These are phyloP conservation scores for Macrophomina pseudophaseolina DNA, from an alignment of 2,329 filamentous ascomycete species.

Conservation along the genomic window DNA sequence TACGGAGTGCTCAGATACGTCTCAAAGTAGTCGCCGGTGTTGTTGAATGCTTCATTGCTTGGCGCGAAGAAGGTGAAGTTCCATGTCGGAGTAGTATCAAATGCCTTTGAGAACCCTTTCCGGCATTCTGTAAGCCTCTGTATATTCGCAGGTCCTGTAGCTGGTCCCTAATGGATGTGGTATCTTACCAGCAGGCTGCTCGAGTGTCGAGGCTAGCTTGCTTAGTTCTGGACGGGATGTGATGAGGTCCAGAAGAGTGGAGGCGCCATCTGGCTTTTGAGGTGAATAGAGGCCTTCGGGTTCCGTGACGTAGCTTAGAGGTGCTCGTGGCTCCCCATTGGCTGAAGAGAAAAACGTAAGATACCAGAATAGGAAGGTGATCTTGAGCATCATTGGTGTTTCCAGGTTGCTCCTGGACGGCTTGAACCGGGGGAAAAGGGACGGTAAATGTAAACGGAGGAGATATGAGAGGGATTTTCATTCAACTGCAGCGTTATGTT, in stretches of 20 bases:
- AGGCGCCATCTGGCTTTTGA: not conserved
- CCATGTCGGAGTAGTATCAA: not conserved
- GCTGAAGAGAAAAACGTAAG: not conserved
- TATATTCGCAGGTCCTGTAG: too few relatives aligned
- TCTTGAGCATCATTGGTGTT: not conserved
- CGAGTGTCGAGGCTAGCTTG: not conserved
- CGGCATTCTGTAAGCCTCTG: too few relatives aligned
- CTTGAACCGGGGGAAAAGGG: too few relatives aligned
- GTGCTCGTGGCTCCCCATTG: not conserved
- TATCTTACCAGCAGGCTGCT: not conserved
- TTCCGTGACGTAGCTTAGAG: not conserved
- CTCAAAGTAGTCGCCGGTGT: not conserved
- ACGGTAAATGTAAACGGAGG: too few relatives aligned
- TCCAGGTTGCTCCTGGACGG: too few relatives aligned
- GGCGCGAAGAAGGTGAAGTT: constrained; percentile 8
- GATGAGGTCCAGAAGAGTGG: not conserved
- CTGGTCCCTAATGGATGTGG: not conserved
- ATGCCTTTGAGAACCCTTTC: not conserved
- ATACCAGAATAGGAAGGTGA: not conserved
- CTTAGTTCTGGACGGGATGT: not conserved
- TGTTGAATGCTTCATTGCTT: constrained; percentile 1
- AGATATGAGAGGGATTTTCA: too few relatives aligned
- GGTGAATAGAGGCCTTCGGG: not conserved
- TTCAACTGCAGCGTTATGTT: too few relatives aligned
- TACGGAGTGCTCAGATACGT: not conserved